Evolutionary conservation across 352 stramenopile species (phyloP), one percentile per base, ranked within the genome.

Genomic region (Pythium scleroteichum): DNA sequence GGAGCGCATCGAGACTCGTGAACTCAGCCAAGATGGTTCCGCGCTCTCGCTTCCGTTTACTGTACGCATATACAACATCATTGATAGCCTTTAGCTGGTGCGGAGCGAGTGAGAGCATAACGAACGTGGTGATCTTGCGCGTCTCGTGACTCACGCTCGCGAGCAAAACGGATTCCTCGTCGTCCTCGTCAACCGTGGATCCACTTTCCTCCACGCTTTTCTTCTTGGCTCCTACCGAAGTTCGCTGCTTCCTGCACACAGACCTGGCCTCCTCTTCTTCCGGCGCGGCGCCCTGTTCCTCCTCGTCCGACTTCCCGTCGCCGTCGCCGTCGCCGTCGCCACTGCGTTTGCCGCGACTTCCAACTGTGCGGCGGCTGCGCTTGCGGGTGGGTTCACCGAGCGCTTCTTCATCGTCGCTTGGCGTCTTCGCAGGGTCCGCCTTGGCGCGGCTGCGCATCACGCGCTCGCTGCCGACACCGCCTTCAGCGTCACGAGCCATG

Each of bases 1-100:
- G 61, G 35, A 94, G 75, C 47, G 84, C 84, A 65, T 94, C 84
- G 16, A 94, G 70, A 63, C 80, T 90, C 64, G 75, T 59, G 46
- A 92, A 92, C 70, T 92, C 76, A 53, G 70, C 64, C 39, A 86
- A 56, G 44, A 89, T 88, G 29, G 46, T 66, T 33, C 50, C 23
- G 59, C 70, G 57, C 64, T 77, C 20, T 63, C 70, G 57, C 64
- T 77, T 73, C 23, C 44, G 57, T 17, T 49, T 60, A 14, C 52
- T 52, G 39, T 17, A 14, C n/a, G 33, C 20, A 50, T 6, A 7
- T 4, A 45, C 17, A 23, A 45, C 26, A 38, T 22, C 33, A 39
- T 38, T n/a, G n/a, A n/a, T n/a, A n/a, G n/a, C n/a, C n/a, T n/a
- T n/a, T n/a, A n/a, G n/a, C n/a, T n/a, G n/a, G n/a, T n/a, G n/a